phyloP scores from a whole-genome alignment of 139 green algal genomes.

The Tetratostichococcus sp. region DNA sequence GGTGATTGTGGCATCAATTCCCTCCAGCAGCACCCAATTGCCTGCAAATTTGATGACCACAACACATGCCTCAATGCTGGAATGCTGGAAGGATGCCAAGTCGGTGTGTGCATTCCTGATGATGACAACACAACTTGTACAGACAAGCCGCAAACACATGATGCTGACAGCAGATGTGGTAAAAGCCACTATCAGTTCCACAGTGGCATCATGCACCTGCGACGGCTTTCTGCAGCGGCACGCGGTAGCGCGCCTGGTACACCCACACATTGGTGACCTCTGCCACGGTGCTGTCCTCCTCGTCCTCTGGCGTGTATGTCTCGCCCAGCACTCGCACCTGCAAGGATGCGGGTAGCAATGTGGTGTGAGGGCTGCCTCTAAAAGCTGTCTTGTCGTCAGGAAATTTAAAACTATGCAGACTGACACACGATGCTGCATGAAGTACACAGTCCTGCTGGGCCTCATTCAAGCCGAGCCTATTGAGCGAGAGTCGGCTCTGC shows the following conservation, averaged over 20 bases:
- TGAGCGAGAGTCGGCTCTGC: too few species aligned
- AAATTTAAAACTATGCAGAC: too few species aligned
- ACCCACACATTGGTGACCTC: constrained; percentile 61
- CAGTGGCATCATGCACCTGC: constrained; percentile 43
- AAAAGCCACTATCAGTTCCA: too few species aligned
- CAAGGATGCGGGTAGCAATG: background rate
- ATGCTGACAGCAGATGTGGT: too few species aligned
- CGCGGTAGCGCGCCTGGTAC: constrained; percentile 80
- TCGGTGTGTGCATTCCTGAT: background rate
- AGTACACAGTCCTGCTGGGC: too few species aligned
- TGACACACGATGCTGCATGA: too few species aligned
- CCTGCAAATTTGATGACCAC: constrained; percentile 32
- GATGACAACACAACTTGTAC: background rate
- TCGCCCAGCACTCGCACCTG: constrained; percentile 77
- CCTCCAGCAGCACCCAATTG: constrained; percentile 88
- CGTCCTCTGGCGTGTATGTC: constrained; percentile 92
- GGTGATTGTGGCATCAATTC: constrained; percentile 84
- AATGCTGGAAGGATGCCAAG: too few species aligned
- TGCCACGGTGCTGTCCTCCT: constrained; percentile 87
- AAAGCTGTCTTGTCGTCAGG: too few species aligned
- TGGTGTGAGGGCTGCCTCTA: too few species aligned
- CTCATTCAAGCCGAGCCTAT: too few species aligned
- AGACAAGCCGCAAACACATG: too few species aligned
- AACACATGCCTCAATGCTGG: background rate
- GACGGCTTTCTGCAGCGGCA: constrained; percentile 67